Conservation (phyloP, 2,329 filamentous ascomycete species). For the Cladosporium sp. region DNA sequence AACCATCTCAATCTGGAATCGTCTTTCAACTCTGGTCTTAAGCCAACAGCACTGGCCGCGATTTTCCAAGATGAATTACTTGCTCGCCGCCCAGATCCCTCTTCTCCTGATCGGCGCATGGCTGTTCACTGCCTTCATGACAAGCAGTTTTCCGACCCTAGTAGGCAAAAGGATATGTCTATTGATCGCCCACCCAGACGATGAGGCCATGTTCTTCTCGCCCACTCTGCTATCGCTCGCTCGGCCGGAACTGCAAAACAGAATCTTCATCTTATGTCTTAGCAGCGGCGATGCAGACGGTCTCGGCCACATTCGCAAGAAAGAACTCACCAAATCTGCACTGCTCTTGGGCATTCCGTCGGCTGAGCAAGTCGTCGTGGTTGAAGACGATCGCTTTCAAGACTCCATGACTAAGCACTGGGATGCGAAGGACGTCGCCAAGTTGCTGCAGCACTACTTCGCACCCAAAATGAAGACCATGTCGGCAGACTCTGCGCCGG, state of each 20-base stretch:
- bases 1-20: no score
- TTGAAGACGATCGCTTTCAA: slow-evolving; percentile 76
- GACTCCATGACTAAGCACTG: slow-evolving; percentile 84
- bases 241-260: slow-evolving; percentile 73
- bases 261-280: slow-evolving; percentile 89
- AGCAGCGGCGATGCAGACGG: slow-evolving; percentile 89
- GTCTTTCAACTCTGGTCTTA: no score
- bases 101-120: slow-evolving; percentile 41
- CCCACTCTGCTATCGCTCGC: slow-evolving; percentile 84
- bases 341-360: slow-evolving; percentile 68
- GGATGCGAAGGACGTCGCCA: slow-evolving; percentile 66
- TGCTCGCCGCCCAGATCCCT: slow-evolving; percentile 36
- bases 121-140: slow-evolving; percentile 45
- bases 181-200: slow-evolving; percentile 93
- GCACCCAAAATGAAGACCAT: slow-evolving; percentile 56
- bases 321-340: slow-evolving; percentile 78
- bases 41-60: no score
- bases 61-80: slow-evolving; percentile 36
- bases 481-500: slow-evolving; percentile 41
- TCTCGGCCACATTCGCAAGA: slow-evolving; percentile 74
- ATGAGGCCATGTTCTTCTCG: slow-evolving; percentile 99
- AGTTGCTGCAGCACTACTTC: slow-evolving; percentile 68
- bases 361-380: slow-evolving; percentile 77
- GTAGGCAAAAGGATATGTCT: slow-evolving; percentile 83
- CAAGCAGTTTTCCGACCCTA: slow-evolving; percentile 58